phyloP scores from a whole-genome alignment of 768 basidiomycete species.

The Lyophyllum shimeji region DNA sequence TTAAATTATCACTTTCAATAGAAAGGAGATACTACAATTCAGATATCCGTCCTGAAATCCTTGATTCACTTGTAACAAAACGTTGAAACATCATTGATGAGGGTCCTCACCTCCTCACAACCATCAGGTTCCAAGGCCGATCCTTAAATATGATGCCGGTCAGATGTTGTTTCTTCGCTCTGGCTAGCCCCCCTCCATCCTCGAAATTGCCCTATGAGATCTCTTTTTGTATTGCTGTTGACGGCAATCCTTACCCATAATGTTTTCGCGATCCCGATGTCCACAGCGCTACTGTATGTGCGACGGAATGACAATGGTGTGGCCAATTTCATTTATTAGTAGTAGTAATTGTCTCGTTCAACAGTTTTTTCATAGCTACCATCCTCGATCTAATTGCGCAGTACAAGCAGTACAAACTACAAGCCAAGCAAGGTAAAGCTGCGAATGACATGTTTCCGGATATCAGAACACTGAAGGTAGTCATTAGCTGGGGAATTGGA shows the following conservation, averaged over 20 bases:
- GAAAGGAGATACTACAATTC: neutral
- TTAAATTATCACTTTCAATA: neutral
- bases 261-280: slow-evolving; percentile 2
- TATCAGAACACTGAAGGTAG: neutral
- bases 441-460: neutral
- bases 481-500: neutral
- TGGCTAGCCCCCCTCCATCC: slow-evolving; percentile 15
- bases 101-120: neutral
- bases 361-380: neutral
- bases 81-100: neutral
- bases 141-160: neutral
- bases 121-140: neutral
- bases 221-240: slow-evolving; percentile 15
- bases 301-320: slow-evolving; percentile 13
- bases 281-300: neutral
- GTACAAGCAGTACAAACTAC: slow-evolving; percentile 11
- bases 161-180: slow-evolving; percentile 9
- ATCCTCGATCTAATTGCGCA: slow-evolving; percentile 14
- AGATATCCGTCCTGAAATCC: neutral
- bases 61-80: too few relatives aligned
- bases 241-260: slow-evolving; percentile 11
- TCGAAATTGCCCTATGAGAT: slow-evolving; percentile 7
- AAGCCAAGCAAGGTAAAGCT: slow-evolving; percentile 4
- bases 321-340: neutral
- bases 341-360: neutral